Conservation (phyloP, 2,329 filamentous ascomycete genomes). For the Cladophialophora bantiana region DNA sequence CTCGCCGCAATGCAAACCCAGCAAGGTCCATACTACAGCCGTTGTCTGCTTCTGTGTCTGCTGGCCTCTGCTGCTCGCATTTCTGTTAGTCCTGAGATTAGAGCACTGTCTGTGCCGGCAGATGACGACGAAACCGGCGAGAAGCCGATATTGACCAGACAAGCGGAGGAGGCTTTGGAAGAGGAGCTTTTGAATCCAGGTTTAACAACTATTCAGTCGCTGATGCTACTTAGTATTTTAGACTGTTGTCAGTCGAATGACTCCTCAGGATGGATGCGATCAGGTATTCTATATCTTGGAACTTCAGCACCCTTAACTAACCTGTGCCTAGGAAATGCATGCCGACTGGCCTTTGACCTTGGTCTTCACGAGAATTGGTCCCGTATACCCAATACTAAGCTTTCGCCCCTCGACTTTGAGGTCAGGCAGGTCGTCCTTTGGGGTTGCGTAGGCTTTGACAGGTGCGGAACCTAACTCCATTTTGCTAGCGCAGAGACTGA, state of each 20-base stretch:
- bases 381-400: slow-evolving; percentile 7
- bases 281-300: slow-evolving; percentile 14
- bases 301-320: neutral
- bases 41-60: slow-evolving; percentile 28
- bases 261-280: slow-evolving; percentile 23
- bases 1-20: slow-evolving; percentile 21
- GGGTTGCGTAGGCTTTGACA: slow-evolving; percentile 17
- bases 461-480: neutral
- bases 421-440: slow-evolving; percentile 22
- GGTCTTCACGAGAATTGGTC: slow-evolving; percentile 22
- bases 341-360: slow-evolving; percentile 25
- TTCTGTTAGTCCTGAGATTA: slow-evolving; percentile 20
- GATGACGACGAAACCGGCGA: slow-evolving; percentile 13
- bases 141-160: slow-evolving; percentile 11
- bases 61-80: slow-evolving; percentile 24
- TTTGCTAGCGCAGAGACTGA: neutral
- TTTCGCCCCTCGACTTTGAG: slow-evolving; percentile 10
- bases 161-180: slow-evolving; percentile 23
- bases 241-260: slow-evolving; percentile 27
- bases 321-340: slow-evolving; percentile 17
- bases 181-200: slow-evolving; percentile 21
- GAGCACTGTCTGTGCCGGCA: slow-evolving; percentile 12
- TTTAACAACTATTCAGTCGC: slow-evolving; percentile 21
- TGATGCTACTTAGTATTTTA: slow-evolving; percentile 24
- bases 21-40: slow-evolving; percentile 23